Evolutionary conservation across 164 flowering plant genomes (phyloP), one percentile per base, ranked within the genome.

Genomic region (Aristolochia californica): DNA sequence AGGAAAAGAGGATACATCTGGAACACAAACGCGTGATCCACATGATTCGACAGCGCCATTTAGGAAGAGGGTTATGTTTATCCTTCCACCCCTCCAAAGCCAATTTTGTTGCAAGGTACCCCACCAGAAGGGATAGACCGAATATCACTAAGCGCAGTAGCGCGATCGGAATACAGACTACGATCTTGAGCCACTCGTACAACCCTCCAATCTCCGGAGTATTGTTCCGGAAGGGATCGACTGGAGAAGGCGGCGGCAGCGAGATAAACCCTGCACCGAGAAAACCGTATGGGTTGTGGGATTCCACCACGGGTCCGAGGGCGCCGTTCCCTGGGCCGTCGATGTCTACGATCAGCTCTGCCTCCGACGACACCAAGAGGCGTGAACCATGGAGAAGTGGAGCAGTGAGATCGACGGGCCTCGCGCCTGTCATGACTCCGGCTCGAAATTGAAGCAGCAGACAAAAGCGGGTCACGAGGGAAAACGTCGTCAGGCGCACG

Each of bases 11-110:
- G 48, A 93, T 89, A 40, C 69, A 64, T 0, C 97, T 80, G 24
- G 90, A 57, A 63, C 77, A 77, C 34, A 79, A 4, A 13, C 98
- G 66, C 13, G 98, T 85, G 52, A 93, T 45, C 85, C 84, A 78
- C 91, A 93, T 83, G 44, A 87, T 18, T 62, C 86, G 57, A 45
- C 74, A 77, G 62, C 98, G 66, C 98, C 98, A 93, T 58, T 43
- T 73, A 23, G 98, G 95, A 97, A 93, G 78, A 0, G 98, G 95
- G 51, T 71, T 82, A 17, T 79, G 66, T 74, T 61, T 76, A 63
- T 93, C 98, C 63, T 82, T 81, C 98, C 97, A 93, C 12, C 95
- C 89, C 12, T 14, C 54, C 17, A 93, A 74, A 23, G 98, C 98
- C 25, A 77, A 2, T 60, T 67, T 77, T 11, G 98, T 88, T 1